These are phyloP conservation scores for Saccharum hybrid DNA, from an alignment of 202 grass and related monocot genomes.

Conservation along the genomic window DNA sequence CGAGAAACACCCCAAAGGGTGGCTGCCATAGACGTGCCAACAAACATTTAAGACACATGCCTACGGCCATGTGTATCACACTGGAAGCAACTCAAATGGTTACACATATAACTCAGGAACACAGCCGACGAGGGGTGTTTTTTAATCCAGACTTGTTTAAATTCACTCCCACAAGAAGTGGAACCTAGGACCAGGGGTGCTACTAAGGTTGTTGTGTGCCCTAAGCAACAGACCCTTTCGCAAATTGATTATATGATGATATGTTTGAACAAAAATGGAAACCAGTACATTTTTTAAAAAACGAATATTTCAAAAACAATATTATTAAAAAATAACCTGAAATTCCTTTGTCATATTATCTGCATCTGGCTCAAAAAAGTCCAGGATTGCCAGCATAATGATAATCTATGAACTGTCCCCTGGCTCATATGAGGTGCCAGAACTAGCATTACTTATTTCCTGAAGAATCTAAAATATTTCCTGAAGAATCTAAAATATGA, in stretches of 20 bases:
- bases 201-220: neutral
- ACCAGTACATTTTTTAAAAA: neutral
- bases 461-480: conserved; percentile 7
- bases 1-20: neutral
- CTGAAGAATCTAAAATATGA: conserved; percentile 3
- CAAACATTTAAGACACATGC: neutral
- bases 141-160: too few relatives aligned
- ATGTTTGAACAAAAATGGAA: neutral
- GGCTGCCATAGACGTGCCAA: neutral
- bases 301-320: neutral
- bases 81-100: neutral
- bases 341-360: conserved; percentile 25
- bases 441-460: conserved; percentile 33
- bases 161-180: neutral
- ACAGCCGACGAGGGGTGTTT: neutral
- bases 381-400: conserved; percentile 13
- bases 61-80: neutral
- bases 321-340: neutral
- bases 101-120: neutral
- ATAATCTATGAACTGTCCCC: conserved; percentile 30
- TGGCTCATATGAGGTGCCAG: conserved; percentile 29
- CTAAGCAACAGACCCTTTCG: neutral
- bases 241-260: neutral
- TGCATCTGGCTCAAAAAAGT: conserved; percentile 36
- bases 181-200: neutral